Evolutionary conservation across 371 early-diverging fungal genomes (phyloP).

Genomic region (Amoeboradix gromovi): DNA sequence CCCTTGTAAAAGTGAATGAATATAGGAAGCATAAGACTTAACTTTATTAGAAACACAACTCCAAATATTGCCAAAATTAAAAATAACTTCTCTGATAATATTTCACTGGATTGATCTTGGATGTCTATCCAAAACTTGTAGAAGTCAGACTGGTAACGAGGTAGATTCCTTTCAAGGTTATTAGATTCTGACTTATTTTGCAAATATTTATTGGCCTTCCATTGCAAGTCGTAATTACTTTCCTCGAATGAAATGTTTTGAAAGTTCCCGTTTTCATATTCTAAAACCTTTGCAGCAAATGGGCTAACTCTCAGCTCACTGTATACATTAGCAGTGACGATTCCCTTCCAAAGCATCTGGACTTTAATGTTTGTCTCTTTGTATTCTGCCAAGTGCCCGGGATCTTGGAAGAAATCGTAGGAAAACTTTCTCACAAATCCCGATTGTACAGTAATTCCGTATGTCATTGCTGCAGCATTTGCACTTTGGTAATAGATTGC

Average conservation of each 20-base stretch:
- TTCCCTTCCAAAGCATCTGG: not conserved
- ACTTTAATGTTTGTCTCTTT: not conserved
- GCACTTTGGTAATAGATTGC: not conserved
- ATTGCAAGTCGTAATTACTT: not conserved
- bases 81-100: too few relatives aligned
- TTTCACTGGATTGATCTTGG: too few relatives aligned
- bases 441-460: not conserved
- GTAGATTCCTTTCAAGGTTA: not conserved
- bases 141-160: too few relatives aligned
- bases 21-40: too few relatives aligned
- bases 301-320: not conserved
- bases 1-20: too few relatives aligned
- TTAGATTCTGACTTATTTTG: not conserved
- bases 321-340: not conserved
- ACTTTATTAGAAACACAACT: too few relatives aligned
- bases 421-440: not conserved
- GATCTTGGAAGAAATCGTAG: not conserved
- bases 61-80: too few relatives aligned
- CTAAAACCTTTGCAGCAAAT: not conserved
- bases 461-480: not conserved
- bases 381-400: not conserved
- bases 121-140: too few relatives aligned
- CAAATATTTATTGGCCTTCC: not conserved
- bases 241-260: not conserved
- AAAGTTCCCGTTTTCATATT: not conserved